Conservation (phyloP, 2,329 filamentous ascomycete species). For the Knufia petricola region DNA sequence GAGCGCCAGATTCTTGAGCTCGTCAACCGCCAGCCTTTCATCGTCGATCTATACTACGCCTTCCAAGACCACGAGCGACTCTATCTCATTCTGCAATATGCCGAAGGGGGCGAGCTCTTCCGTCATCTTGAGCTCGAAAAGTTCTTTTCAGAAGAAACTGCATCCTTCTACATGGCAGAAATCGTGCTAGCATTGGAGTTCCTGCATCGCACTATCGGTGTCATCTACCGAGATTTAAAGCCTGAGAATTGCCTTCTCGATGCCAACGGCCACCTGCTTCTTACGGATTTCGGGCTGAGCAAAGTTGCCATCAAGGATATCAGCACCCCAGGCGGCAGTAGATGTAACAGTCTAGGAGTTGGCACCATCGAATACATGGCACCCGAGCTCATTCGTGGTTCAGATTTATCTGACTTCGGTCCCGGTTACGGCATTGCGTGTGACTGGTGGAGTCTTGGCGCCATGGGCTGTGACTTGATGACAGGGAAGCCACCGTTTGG, state of each 20-base stretch:
- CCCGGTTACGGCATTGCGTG: constrained; percentile 74
- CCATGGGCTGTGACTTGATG: constrained; percentile 82
- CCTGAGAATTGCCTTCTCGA: constrained; percentile 96
- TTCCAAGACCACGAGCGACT: constrained; percentile 98
- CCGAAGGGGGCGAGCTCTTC: constrained; percentile 92
- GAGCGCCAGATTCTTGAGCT: constrained; percentile 91
- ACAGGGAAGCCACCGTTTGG: constrained; percentile 87
- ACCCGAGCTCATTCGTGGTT: constrained; percentile 80
- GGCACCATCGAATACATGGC: constrained; percentile 99
- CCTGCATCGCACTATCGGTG: constrained; percentile 80
- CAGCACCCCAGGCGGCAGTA: constrained; percentile 43
- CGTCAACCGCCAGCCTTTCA: constrained; percentile 92
- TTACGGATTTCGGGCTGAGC: constrained; percentile 94
- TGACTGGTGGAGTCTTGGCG: constrained; percentile 98
- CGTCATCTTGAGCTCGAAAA: constrained; percentile 87
- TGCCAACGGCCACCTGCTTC: constrained; percentile 76
- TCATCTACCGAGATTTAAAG: constrained; percentile 94
- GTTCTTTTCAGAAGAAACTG: constrained; percentile 84
- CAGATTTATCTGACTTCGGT: constrained; percentile 38
- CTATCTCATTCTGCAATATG: constrained; percentile 95
- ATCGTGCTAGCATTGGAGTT: constrained; percentile 92
- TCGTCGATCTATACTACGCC: constrained; percentile 95
- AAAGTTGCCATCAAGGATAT: constrained; percentile 76
- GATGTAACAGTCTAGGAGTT: constrained; percentile 72
- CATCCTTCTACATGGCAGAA: constrained; percentile 97